phyloP scores from a whole-genome alignment of 306 rosid genomes.

The Trifolium fragiferum region DNA sequence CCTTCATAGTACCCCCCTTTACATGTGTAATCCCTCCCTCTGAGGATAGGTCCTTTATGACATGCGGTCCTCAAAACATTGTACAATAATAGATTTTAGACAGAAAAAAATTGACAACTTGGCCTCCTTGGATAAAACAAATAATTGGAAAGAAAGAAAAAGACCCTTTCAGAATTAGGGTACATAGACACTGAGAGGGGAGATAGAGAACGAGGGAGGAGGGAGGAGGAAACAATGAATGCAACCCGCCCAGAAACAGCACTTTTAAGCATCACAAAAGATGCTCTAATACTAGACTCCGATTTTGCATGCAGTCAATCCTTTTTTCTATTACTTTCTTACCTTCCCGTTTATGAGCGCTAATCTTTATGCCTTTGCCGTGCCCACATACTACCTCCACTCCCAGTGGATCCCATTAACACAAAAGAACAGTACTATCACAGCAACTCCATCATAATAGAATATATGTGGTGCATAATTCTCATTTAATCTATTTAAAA shows the following conservation, averaged over 20 bases:
- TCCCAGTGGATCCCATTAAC: not conserved
- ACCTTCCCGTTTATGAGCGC: not conserved
- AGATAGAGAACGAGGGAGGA: not conserved
- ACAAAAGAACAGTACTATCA: constrained; percentile 15
- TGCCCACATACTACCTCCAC: not conserved
- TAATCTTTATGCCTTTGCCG: not conserved
- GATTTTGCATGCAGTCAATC: not conserved
- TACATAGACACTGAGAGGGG: not conserved
- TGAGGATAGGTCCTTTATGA: not conserved
- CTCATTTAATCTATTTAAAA: not conserved
- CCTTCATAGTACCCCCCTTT: not conserved
- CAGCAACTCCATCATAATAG: not conserved
- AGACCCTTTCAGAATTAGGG: not conserved
- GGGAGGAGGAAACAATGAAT: not conserved
- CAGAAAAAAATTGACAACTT: not conserved
- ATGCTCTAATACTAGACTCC: not conserved
- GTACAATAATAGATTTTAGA: not conserved
- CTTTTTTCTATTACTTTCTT: constrained; percentile 4
- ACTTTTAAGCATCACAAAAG: not conserved
- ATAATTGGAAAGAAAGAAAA: not conserved
- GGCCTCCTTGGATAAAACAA: not conserved
- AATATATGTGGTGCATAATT: constrained; percentile 7
- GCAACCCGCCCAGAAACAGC: not conserved
- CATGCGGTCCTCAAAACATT: not conserved
- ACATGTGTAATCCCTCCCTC: not conserved